Evolutionary conservation across 1,284 basidiomycete species (phyloP), one percentile per base, ranked within the genome.

Genomic region (Rhodotorula mucilaginosa): DNA sequence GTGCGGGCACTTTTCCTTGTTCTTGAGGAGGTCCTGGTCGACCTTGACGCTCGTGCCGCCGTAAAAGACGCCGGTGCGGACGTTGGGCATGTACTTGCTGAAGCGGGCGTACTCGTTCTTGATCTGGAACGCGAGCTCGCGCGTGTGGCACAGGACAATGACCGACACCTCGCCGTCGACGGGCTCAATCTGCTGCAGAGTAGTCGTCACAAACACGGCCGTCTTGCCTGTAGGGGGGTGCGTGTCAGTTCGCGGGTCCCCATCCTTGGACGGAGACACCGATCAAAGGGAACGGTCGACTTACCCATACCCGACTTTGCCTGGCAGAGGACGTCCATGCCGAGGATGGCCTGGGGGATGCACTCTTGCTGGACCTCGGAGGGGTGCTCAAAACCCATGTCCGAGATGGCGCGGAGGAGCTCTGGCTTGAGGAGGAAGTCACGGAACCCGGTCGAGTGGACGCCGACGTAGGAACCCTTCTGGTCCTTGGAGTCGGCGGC

Each of bases 301-400:
- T 54, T 47, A 78, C 78, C 97, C 85, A 99, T 97, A 84, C 97
- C 97, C 64, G 97, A 99, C 84, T 99, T 99, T 78, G 97, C 97
- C 85, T 99, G 97, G 83, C 97, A 99, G 67, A 99, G 87, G 64
- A 99, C 96, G 81, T 99, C 97, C 92, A 98, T 99, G 76, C 97
- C 96, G 65, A 99, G 88, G 78, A 99, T 97, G 71, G 97, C 96
- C 85, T 99, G 97, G 67, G 97, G 97, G 78, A 99, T 99, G 83
- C 97, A 99, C 85, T 99, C 97, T 85, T 99, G 97, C 85, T 99
- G 97, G 77, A 99, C 97, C 88, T 99, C 97, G 63, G 96, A 98
- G 66, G 97, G 97, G 84, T 99, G 97, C 83, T 99, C 97, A 81
- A 99, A 99, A 84, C 97, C 97, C 60, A 99, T 86, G 81, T 99